Base-by-base conservation (phyloP, 2,329 filamentous ascomycete species). In the Daldinia sp. region DNA sequence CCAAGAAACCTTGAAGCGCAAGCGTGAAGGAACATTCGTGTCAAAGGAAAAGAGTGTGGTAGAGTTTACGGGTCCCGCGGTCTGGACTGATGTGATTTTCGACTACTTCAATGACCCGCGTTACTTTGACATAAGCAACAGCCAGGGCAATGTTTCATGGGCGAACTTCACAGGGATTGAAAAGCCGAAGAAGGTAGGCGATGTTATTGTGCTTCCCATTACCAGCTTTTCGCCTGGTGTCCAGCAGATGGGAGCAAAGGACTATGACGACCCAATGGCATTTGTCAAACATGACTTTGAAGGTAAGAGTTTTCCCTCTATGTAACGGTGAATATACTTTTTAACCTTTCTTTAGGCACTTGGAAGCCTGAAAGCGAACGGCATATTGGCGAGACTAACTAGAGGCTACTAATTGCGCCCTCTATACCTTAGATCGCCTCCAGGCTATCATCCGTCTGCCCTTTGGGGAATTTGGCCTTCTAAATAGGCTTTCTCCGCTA, bases 261-360 rank as follows among this genome's bases (percentile, higher is more conserved):
- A 97, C 70, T 87, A 90, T 46, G 93, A 98, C 73, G 92, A 98
- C 78, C 93, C 94, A 0, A 95, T 97, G 93, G 96, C 96, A 1
- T 98, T 97, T 84, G 96, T 99, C 68, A 94, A 96, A 82, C 96
- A 99, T 82, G 90, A 94, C 62, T 99, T 99, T 79, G 93, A 97
- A 84, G 96, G 95, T 97, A 83, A 73, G 86, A 79, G 15, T 44
- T 37, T 28, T 59, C 23, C 1, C 39, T 50, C 15, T 30, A 18
- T 26, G 15, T 64, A 9, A 10, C 12, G 12, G 7, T 30, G 26
- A 9, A 26, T 37, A n/a, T n/a, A 35, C 0, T 42, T 63, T 23
- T 44, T 72, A 78, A 58, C 78, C 71, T 20, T 46, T 23, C 1
- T 46, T 46, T 74, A 93, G 91, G 91, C 55, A 90, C 90, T 3